Evolutionary conservation across 225 moss, liverwort and hornwort species (phyloP).

Genomic region (Lunularia cruciata): DNA sequence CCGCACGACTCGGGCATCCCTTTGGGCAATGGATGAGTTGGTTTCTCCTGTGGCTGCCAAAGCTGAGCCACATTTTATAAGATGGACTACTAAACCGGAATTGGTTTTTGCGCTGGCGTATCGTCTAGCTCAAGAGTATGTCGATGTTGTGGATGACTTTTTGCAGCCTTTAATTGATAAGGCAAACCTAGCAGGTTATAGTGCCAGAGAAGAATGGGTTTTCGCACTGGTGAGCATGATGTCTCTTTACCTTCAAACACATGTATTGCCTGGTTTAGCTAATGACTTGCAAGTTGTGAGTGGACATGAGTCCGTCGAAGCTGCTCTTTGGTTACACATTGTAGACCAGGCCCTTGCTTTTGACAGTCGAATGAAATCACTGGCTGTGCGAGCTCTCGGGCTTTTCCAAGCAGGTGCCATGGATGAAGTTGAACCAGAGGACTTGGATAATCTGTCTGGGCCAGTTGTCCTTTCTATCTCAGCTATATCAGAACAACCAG

Average conservation of each 20-base stretch:
- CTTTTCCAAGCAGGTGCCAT: conserved; percentile 59
- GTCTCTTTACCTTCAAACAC: conserved; percentile 63
- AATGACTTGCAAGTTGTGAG: conserved; percentile 65
- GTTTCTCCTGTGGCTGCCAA: conserved; percentile 64
- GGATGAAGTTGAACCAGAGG: conserved; percentile 58
- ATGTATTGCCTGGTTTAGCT: conserved; percentile 78
- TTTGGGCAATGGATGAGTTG: conserved; percentile 87
- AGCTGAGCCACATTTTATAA: conserved; percentile 68
- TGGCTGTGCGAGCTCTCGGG: conserved; percentile 66
- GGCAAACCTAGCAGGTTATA: conserved; percentile 74
- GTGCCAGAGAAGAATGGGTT: conserved; percentile 93
- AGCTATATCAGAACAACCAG: conserved; percentile 66
- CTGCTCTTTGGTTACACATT: conserved; percentile 89
- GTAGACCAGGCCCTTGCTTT: conserved; percentile 84
- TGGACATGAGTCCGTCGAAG: conserved; percentile 53
- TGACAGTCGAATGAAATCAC: conserved; percentile 73
- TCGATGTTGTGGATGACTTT: conserved; percentile 76
- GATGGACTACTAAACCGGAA: conserved; percentile 91
- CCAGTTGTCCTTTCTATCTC: conserved; percentile 68
- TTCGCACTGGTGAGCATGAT: conserved; percentile 71
- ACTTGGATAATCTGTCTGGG: conserved; percentile 59
- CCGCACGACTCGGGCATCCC: conserved; percentile 52
- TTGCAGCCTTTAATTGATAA: conserved; percentile 84
- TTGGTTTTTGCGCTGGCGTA: conserved; percentile 81
- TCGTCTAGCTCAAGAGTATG: conserved; percentile 74